phyloP scores from a whole-genome alignment of 2,329 filamentous ascomycete genomes.

The Apiospora sp. region DNA sequence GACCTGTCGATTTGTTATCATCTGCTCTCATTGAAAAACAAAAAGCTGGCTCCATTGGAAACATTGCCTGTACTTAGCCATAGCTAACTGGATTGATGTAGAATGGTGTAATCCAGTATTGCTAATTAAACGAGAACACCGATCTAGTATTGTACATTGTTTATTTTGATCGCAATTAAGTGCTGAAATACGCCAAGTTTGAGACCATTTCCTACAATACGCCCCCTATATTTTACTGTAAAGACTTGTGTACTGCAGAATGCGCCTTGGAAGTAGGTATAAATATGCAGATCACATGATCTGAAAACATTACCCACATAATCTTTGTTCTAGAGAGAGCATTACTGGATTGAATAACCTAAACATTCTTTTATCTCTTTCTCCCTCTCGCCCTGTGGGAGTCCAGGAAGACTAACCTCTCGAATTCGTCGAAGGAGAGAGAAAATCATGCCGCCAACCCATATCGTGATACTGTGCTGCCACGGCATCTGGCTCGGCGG shows the following conservation, averaged over 20 bases:
- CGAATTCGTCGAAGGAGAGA: neutral
- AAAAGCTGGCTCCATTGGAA: conserved; percentile 3
- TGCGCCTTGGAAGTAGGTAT: neutral
- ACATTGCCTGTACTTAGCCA: neutral
- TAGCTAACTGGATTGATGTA: neutral
- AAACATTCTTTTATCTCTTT: neutral
- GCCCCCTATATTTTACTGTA: neutral
- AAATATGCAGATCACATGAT: conserved; percentile 2
- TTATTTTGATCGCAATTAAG: neutral
- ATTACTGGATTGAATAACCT: neutral
- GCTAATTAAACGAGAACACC: neutral
- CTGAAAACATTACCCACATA: neutral
- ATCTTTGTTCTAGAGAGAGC: neutral
- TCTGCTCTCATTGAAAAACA: neutral
- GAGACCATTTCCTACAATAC: neutral
- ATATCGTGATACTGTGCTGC: conserved; percentile 83
- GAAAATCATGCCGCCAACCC: conserved; percentile 41
- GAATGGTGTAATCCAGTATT: neutral
- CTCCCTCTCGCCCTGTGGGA: neutral
- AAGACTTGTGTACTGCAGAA: neutral
- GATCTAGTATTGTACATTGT: neutral
- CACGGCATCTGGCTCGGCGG: conserved; percentile 80
- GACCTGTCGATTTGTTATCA: neutral
- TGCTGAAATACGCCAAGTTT: neutral
- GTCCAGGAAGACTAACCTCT: neutral